Evolutionary conservation across 1,284 basidiomycete genomes (phyloP).

Genomic region (Microbotryomycetes sp.): DNA sequence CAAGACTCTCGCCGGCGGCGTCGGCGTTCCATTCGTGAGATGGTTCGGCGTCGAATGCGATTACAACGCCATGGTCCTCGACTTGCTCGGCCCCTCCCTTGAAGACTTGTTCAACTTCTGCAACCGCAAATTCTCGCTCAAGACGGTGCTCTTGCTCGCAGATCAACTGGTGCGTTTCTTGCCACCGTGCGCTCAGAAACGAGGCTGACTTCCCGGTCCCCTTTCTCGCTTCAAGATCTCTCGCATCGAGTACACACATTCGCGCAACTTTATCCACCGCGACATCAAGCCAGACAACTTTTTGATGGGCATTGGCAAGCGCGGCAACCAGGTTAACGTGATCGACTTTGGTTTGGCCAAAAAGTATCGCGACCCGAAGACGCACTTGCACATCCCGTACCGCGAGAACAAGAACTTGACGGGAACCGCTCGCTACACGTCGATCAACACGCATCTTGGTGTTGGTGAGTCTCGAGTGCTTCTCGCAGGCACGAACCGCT

Average conservation of each 20-base stretch:
- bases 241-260: slow-evolving; percentile 98
- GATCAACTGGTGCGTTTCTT: slow-evolving; percentile 74
- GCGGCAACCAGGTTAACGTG: slow-evolving; percentile 96
- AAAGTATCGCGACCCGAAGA: slow-evolving; percentile 99
- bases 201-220: background rate
- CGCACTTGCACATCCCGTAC: slow-evolving; percentile 98
- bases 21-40: slow-evolving; percentile 94
- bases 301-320: slow-evolving; percentile 98
- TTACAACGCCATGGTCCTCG: slow-evolving; percentile 99
- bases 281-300: slow-evolving; percentile 99
- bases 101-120: slow-evolving; percentile 99
- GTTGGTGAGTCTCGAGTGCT: slow-evolving; percentile 55
- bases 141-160: slow-evolving; percentile 92
- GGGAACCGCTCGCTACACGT: slow-evolving; percentile 97
- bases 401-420: slow-evolving; percentile 99
- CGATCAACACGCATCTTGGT: slow-evolving; percentile 97
- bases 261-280: slow-evolving; percentile 98
- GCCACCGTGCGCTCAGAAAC: background rate
- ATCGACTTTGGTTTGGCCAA: slow-evolving; percentile 99
- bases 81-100: slow-evolving; percentile 91
- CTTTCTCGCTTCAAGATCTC: slow-evolving; percentile 62
- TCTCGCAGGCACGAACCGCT: background rate
- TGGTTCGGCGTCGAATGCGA: slow-evolving; percentile 99
- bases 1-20: slow-evolving; percentile 86
- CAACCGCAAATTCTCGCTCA: slow-evolving; percentile 95